These are phyloP conservation scores for Pelargonium australe DNA, from an alignment of 441 rosid species.

Conservation along the genomic window DNA sequence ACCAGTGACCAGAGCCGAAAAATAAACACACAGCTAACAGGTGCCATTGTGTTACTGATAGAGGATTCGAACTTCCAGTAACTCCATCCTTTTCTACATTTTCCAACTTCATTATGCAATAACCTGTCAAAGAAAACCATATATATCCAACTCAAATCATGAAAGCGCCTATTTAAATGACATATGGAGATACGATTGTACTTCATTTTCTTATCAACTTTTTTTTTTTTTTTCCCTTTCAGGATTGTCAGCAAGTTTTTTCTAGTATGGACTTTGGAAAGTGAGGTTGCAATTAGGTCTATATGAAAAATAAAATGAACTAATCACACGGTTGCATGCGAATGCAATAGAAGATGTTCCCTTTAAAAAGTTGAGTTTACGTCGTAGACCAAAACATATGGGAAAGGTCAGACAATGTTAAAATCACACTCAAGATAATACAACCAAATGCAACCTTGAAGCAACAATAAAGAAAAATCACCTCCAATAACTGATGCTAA, in stretches of 20 bases:
- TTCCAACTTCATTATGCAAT: conserved; percentile 68
- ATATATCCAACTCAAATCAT: neutral
- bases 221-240: neutral
- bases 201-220: neutral
- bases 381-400: neutral
- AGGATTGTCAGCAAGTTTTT: neutral
- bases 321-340: neutral
- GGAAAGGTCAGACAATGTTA: neutral
- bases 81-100: conserved; percentile 36
- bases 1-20: conserved; percentile 92
- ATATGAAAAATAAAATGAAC: neutral
- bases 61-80: conserved; percentile 37
- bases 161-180: neutral
- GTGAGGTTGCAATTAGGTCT: neutral
- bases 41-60: conserved; percentile 71
- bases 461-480: conserved; percentile 22
- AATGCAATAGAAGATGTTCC: neutral
- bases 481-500: conserved; percentile 69
- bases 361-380: neutral
- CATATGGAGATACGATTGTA: neutral
- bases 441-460: conserved; percentile 1
- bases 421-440: conserved; percentile 12
- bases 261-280: neutral
- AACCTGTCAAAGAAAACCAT: conserved; percentile 42
- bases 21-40: conserved; percentile 74